Evolutionary conservation across 208 protist genomes (phyloP), one percentile per base, ranked within the genome.

Genomic region (Angomonas ambiguus): DNA sequence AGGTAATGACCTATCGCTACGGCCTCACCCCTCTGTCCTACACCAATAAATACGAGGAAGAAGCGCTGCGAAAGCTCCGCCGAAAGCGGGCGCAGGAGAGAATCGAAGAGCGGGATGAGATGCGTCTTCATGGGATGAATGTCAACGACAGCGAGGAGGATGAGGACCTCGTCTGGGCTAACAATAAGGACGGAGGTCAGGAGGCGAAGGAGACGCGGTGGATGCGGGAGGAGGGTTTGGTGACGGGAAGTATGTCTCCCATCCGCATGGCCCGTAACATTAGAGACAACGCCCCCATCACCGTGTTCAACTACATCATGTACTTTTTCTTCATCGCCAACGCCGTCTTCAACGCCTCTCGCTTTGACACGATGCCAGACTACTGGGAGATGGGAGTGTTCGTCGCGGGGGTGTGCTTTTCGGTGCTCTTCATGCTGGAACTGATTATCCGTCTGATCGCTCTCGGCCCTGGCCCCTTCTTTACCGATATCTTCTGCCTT

Each of bases 191-290:
- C 32, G 67, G 2, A 6, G 51, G 41, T 18, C 60, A 59, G 27
- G 25, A 63, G 27, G 18, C 41, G 60, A 22, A 63, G 42, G 72
- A 82, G 59, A 80, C 64, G 51, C 62, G 34, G 51, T 83, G 73
- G 76, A 84, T 77, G 80, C 68, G 67, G 20, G 60, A 76, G 53
- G 74, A 83, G 49, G 74, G 77, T 25, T 62, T 83, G 53, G 77
- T 77, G 48, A 55, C 62, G 11, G 76, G 74, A 28, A 76, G 76
- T 68, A 73, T 91, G 59, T 87, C 87, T 20, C 85, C 83, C 16
- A 80, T 91, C 49, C 81, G 77, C 65, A 96, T 96, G 90, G 87
- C 90, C 20, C 77, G 71, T 56, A 92, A 90, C 77, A 96, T 96
- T 64, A 61, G 76, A 20, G 83, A 90, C 56, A 93, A 93, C 72